phyloP scores from a whole-genome alignment of 345 rosid species.

The Moringa oleifera region DNA sequence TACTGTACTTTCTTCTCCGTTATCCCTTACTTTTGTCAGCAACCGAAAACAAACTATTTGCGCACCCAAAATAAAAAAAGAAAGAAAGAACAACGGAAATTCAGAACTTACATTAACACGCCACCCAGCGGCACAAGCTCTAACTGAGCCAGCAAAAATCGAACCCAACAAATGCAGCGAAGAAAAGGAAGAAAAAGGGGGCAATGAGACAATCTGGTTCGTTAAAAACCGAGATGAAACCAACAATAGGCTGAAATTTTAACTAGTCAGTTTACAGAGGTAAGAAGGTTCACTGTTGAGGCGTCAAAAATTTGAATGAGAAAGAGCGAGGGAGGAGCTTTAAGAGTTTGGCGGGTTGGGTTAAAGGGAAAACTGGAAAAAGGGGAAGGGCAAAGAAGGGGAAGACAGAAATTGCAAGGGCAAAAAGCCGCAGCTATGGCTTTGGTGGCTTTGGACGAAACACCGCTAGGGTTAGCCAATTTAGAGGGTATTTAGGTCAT shows the following conservation, averaged over 20 bases:
- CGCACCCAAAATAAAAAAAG: background rate
- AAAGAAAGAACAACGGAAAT: too few species aligned
- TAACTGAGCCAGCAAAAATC: background rate
- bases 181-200: background rate
- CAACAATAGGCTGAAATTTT: too few species aligned
- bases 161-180: background rate
- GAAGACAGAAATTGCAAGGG: constrained; percentile 2
- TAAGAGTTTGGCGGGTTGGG: background rate
- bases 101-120: background rate
- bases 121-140: background rate
- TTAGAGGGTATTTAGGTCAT: constrained; percentile 19
- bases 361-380: constrained; percentile 4
- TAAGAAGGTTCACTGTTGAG: background rate
- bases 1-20: background rate
- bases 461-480: background rate
- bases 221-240: too few species aligned
- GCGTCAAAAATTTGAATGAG: background rate
- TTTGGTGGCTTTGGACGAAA: too few species aligned
- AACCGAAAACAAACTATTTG: background rate
- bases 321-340: constrained; percentile 1
- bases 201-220: too few species aligned
- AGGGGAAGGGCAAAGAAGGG: constrained; percentile 11
- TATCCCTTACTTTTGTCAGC: background rate
- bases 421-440: background rate
- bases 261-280: background rate